These are phyloP conservation scores for Lasiodiplodia theobromae DNA, from an alignment of 2,329 filamentous ascomycete genomes.

Conservation along the genomic window DNA sequence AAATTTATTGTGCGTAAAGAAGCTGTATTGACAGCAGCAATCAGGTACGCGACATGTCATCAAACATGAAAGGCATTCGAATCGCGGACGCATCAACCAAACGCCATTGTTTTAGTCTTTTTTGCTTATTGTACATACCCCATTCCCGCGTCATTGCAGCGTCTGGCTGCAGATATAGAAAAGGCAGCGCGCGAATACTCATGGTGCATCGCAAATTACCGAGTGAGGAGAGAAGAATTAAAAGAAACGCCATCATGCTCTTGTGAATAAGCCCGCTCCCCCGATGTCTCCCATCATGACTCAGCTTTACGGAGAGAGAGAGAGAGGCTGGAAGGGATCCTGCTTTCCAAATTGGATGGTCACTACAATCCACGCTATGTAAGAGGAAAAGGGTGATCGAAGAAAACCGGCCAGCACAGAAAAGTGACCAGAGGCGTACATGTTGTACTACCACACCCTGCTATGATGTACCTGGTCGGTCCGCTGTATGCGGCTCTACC, in stretches of 20 bases:
- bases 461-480: neutral
- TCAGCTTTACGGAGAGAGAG: neutral
- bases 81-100: neutral
- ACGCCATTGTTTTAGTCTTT: constrained; percentile 14
- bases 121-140: constrained; percentile 19
- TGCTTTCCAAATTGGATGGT: constrained; percentile 10
- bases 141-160: neutral
- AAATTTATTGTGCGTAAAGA: no score
- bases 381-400: neutral
- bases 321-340: neutral
- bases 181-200: neutral
- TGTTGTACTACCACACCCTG: neutral
- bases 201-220: neutral
- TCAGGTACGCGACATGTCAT: neutral
- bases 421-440: neutral
- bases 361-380: constrained; percentile 12
- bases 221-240: neutral
- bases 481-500: neutral
- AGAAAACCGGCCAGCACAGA: neutral
- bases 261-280: neutral
- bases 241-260: constrained; percentile 22
- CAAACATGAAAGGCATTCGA: neutral
- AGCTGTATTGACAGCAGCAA: neutral
- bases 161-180: neutral
- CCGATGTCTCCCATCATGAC: constrained; percentile 13